These are phyloP conservation scores for Xylaria palmicola DNA, from an alignment of 495 filamentous ascomycete genomes.

Conservation along the genomic window DNA sequence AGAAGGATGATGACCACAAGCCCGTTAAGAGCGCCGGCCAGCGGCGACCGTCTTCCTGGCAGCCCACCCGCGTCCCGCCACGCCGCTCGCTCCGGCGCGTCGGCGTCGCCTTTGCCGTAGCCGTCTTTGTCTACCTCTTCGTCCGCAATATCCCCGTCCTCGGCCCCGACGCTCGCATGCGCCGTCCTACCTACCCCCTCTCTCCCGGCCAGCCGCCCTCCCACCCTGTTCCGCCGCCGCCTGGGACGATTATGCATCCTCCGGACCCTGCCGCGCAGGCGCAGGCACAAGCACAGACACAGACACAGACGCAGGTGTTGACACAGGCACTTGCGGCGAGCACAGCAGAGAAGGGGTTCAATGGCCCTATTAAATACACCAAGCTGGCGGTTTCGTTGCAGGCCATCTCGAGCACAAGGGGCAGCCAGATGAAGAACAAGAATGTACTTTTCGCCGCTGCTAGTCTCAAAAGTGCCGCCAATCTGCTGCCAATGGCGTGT, in stretches of 20 bases:
- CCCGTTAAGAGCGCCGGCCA: conserved; percentile 22
- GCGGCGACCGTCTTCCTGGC: conserved; percentile 36
- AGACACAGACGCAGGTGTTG: conserved; percentile 12
- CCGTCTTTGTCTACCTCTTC: conserved; percentile 40
- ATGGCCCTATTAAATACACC: conserved; percentile 39
- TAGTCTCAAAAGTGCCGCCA: conserved; percentile 53
- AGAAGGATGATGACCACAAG: conserved; percentile 54
- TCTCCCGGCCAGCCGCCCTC: conserved; percentile 8
- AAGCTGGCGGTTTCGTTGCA: conserved; percentile 39
- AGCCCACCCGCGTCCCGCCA: conserved; percentile 31
- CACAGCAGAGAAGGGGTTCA: conserved; percentile 23
- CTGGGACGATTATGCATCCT: conserved; percentile 1
- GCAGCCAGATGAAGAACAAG: conserved; percentile 40
- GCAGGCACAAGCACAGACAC: conserved; percentile 11
- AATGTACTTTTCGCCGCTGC: conserved; percentile 61
- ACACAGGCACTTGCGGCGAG: background rate
- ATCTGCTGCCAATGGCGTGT: conserved; percentile 60
- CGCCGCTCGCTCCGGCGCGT: conserved; percentile 42
- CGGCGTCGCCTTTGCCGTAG: conserved; percentile 29
- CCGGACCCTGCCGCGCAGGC: conserved; percentile 12
- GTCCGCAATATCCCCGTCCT: conserved; percentile 43
- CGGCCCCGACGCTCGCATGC: conserved; percentile 23
- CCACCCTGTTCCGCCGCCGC: background rate
- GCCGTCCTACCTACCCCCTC: conserved; percentile 15
- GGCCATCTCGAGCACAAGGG: conserved; percentile 38